Evolutionary conservation across 352 stramenopile species (phyloP), one percentile per base, ranked within the genome.

Genomic region (Pythium folliculosum): DNA sequence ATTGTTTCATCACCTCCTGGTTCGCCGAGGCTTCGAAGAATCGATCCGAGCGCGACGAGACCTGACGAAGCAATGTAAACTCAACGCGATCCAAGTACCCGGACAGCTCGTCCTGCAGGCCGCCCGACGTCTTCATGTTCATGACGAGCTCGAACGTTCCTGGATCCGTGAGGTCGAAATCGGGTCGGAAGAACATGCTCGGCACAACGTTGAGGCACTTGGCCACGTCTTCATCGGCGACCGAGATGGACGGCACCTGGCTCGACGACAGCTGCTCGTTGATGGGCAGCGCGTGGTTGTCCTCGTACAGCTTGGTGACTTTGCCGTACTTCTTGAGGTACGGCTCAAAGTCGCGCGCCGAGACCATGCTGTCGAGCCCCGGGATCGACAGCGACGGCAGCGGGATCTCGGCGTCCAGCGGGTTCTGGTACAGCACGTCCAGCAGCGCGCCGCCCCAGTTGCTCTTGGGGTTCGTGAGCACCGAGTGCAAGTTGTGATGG

Each of bases 1-100:
- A 91, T 54, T 90, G 84, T 65, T 92, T 92, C 80, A 93, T 96
- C 0, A 92, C 86, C 67, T 93, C 86, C 63, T 96, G 88, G 63
- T 91, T 84, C 32, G 85, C 78, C 7, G 86, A 94, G 13, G 84
- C 86, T 56, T 96, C 81, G 27, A 96, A 94, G 75, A 96, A 94
- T 21, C 83, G 81, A 61, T 96, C 83, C 1, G 88, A 94, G 16
- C 88, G 81, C 10, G 86, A 94, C 37, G 86, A 93, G 37, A 96
- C 86, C 66, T 96, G 86, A 3, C 88, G 84, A 47, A 96, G 74
- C 51, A 96, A 75, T 40, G 86, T 92, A 65, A 94, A 91, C 63
- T 96, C 86, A 47, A 96, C 88, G 32, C 83, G 81, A 66, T 96
- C 88, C 58, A 96, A 67, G 69, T 94, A 94, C 47, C 77, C 78